phyloP scores from a whole-genome alignment of 176 grass and related monocot genomes.

The Eragrostis curvula region DNA sequence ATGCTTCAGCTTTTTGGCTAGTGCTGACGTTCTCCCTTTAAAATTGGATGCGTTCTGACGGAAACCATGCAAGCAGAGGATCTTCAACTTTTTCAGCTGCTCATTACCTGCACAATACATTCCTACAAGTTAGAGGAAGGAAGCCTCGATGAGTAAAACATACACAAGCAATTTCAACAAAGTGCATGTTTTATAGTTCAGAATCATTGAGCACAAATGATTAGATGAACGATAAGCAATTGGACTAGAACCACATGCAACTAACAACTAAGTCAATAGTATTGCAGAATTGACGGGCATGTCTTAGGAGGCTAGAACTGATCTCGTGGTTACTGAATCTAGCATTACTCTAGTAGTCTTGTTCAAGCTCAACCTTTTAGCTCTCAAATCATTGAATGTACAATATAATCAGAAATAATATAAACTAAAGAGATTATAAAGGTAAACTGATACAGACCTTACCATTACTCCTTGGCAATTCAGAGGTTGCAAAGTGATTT shows the following conservation, averaged over 20 bases:
- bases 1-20: constrained; percentile 90
- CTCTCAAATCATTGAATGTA: background rate
- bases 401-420: constrained; percentile 3
- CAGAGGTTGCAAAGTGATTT: constrained; percentile 29
- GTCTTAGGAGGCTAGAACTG: constrained; percentile 1
- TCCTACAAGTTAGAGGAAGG: constrained; percentile 12
- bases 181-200: background rate
- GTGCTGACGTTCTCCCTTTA: constrained; percentile 88
- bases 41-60: constrained; percentile 90
- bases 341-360: background rate
- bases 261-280: background rate
- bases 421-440: background rate
- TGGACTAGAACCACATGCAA: background rate
- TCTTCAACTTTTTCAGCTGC: constrained; percentile 61
- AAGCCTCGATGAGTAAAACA: constrained; percentile 1
- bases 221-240: background rate
- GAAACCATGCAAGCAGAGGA: constrained; percentile 95
- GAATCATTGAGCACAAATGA: background rate
- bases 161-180: background rate
- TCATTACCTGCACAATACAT: constrained; percentile 60
- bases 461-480: constrained; percentile 61
- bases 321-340: background rate
- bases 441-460: constrained; percentile 83
- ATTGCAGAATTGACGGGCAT: background rate
- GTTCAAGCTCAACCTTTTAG: background rate